Evolutionary conservation across 2,329 filamentous ascomycete species (phyloP).

Genomic region (Tolypocladium inflatum): DNA sequence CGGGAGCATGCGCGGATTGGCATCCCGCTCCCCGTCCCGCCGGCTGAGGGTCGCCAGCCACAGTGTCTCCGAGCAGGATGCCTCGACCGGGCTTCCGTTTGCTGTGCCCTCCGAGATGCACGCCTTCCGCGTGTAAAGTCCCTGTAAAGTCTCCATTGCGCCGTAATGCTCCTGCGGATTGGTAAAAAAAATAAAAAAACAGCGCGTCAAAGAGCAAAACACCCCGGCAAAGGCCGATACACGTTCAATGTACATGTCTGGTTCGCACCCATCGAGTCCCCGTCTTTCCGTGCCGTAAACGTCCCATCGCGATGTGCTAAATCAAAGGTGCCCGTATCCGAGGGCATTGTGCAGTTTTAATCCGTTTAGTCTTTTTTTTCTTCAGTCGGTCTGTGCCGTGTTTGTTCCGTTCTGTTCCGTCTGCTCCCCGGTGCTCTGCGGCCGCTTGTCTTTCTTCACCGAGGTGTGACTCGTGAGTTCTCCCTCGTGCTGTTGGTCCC

Average conservation of each 20-base stretch:
- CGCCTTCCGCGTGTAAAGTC: too few species aligned
- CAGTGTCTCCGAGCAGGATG: neutral
- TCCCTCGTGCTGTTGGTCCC: neutral
- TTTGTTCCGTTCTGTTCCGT: neutral
- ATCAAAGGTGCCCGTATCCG: neutral
- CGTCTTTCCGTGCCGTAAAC: constrained; percentile 1
- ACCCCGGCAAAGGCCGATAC: neutral
- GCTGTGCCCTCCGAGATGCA: neutral
- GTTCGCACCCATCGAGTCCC: neutral
- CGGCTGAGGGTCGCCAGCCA: neutral
- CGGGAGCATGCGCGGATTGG: neutral
- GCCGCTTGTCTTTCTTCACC: neutral
- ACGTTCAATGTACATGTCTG: neutral
- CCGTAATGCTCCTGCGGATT: neutral
- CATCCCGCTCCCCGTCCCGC: neutral
- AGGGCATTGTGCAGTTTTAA: neutral
- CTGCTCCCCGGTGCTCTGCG: neutral
- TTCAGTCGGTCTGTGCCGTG: too few species aligned
- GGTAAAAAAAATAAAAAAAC: too few species aligned
- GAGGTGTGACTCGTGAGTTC: neutral
- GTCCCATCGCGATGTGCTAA: neutral
- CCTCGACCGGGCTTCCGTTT: neutral
- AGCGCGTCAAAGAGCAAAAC: neutral
- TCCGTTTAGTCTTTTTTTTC: neutral
- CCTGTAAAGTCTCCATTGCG: neutral